Conservation (phyloP, 1,284 basidiomycete genomes). For the Chalciporus sp. region DNA sequence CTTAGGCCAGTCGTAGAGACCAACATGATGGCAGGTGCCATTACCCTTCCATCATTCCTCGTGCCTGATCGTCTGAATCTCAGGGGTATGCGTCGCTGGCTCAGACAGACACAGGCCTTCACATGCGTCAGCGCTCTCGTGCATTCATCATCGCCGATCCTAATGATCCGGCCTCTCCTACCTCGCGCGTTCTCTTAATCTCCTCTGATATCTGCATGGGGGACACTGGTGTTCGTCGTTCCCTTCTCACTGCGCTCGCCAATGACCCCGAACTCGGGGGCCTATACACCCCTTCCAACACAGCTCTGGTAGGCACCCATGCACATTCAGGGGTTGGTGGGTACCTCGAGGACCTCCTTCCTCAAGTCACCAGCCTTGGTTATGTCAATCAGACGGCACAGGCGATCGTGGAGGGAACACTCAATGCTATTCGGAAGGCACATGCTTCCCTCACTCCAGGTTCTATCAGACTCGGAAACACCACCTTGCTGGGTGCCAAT, state of each 20-base stretch:
- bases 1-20: constrained; percentile 73
- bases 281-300: constrained; percentile 69
- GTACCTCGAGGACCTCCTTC: constrained; percentile 76
- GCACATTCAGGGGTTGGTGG: constrained; percentile 80
- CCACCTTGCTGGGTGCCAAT: constrained; percentile 67
- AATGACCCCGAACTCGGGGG: constrained; percentile 52
- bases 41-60: background rate
- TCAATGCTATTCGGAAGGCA: constrained; percentile 68
- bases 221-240: constrained; percentile 74
- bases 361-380: constrained; percentile 75
- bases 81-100: constrained; percentile 73
- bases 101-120: constrained; percentile 77
- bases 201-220: constrained; percentile 83
- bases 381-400: constrained; percentile 70
- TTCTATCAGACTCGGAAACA: constrained; percentile 65
- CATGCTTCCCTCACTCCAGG: constrained; percentile 65
- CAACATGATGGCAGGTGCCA: constrained; percentile 65
- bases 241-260: constrained; percentile 62
- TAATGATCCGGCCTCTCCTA: constrained; percentile 37
- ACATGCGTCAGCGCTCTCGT: constrained; percentile 78
- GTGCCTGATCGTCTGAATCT: constrained; percentile 5
- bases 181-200: constrained; percentile 72
- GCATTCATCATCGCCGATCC: constrained; percentile 73
- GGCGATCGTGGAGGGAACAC: constrained; percentile 71
- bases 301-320: constrained; percentile 80